A percentile compares a stretch with the other conserved stretches of the same genome.
Evolutionary conservation across 2,329 filamentous ascomycete genomes (phyloP).

Genomic region (Fusarium lateritium): DNA sequence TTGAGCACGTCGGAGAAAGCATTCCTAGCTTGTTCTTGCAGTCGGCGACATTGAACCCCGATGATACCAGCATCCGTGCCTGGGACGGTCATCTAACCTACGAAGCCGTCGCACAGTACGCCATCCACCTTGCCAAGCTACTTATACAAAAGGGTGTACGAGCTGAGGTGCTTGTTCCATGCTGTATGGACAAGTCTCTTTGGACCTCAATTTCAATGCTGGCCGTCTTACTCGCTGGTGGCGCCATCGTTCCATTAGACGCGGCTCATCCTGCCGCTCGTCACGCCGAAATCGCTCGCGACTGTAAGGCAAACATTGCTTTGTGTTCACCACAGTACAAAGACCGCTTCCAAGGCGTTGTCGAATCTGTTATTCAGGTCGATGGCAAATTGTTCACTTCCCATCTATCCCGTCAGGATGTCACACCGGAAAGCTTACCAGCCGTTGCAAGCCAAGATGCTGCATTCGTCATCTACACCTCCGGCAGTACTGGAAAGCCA

Average conservation of each 20-base stretch:
- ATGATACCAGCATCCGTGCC: constrained; percentile 21
- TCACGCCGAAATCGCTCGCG: constrained; percentile 17
- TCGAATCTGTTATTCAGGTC: neutral
- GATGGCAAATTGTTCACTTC: neutral
- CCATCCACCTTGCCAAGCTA: constrained; percentile 6
- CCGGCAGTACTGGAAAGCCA: constrained; percentile 45
- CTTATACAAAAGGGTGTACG: constrained; percentile 19
- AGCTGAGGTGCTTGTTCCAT: constrained; percentile 21
- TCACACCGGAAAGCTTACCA: constrained; percentile 2
- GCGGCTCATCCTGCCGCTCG: constrained; percentile 35
- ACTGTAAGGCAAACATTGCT: constrained; percentile 22
- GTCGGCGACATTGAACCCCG: neutral
- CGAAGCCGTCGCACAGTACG: constrained; percentile 12
- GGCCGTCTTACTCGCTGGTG: constrained; percentile 46
- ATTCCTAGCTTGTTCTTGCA: constrained; percentile 29
- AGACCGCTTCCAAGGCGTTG: constrained; percentile 12
- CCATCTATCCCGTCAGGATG: neutral
- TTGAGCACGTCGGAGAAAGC: neutral
- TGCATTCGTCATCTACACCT: constrained; percentile 43
- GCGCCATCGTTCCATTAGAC: constrained; percentile 46
- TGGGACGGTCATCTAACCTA: constrained; percentile 45
- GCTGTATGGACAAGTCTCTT: constrained; percentile 46
- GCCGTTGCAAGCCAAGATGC: constrained; percentile 1
- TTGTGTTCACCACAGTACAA: constrained; percentile 22
- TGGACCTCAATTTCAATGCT: constrained; percentile 47